Evolutionary conservation across 2,329 filamentous ascomycete species (phyloP).

Genomic region (Pseudogymnoascus sp.): DNA sequence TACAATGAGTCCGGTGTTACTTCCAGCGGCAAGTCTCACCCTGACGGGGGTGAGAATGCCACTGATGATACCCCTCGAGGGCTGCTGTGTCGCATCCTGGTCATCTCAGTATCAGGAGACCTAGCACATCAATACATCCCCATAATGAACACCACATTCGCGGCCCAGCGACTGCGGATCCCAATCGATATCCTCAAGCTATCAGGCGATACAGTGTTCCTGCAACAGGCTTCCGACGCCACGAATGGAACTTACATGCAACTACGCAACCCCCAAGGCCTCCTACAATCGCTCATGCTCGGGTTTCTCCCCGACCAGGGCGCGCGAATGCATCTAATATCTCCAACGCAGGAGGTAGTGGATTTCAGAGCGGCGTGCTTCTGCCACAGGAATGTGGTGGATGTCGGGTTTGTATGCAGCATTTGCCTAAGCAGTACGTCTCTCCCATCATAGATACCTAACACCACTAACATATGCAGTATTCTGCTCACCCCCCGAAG

Average conservation of each 20-base stretch:
- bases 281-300: slow-evolving; percentile 92
- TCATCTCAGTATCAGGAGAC: slow-evolving; percentile 80
- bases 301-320: slow-evolving; percentile 70
- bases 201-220: slow-evolving; percentile 75
- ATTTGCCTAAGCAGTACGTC: slow-evolving; percentile 79
- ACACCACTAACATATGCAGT: slow-evolving; percentile 34
- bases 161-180: slow-evolving; percentile 77
- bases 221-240: slow-evolving; percentile 80
- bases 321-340: slow-evolving; percentile 56
- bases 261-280: slow-evolving; percentile 52
- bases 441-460: neutral
- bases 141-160: slow-evolving; percentile 97
- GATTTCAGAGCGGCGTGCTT: slow-evolving; percentile 99
- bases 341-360: slow-evolving; percentile 74
- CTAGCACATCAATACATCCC: slow-evolving; percentile 88
- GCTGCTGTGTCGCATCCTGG: slow-evolving; percentile 74
- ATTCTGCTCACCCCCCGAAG: slow-evolving; percentile 61
- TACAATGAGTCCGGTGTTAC: slow-evolving; percentile 32
- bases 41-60: slow-evolving; percentile 19
- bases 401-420: slow-evolving; percentile 90
- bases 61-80: slow-evolving; percentile 34
- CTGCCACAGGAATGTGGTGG: slow-evolving; percentile 84
- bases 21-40: slow-evolving; percentile 19
- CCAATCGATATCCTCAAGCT: slow-evolving; percentile 89
- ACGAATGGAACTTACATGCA: slow-evolving; percentile 63